Conservation (phyloP, 2,329 filamentous ascomycete species). For the Kalaharituber pfeilii region DNA sequence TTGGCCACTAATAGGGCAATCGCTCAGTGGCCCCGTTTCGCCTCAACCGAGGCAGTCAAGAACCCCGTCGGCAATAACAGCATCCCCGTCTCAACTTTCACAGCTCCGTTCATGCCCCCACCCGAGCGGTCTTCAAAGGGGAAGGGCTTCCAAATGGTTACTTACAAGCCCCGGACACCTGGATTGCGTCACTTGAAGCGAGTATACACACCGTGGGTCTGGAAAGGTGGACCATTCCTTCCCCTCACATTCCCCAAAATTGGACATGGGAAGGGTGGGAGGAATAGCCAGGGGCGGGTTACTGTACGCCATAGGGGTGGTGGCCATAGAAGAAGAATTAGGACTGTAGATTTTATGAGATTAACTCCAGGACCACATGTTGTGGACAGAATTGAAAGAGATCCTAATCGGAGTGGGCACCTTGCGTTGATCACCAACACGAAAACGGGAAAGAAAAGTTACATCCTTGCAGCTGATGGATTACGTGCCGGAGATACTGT, state of each 20-base stretch:
- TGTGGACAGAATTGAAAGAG: slow-evolving; percentile 91
- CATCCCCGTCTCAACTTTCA: not conserved
- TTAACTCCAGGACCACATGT: slow-evolving; percentile 61
- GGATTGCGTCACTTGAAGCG: slow-evolving; percentile 81
- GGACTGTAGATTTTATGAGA: slow-evolving; percentile 77
- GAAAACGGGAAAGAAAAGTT: slow-evolving; percentile 58
- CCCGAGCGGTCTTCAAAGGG: slow-evolving; percentile 3
- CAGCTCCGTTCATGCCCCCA: slow-evolving; percentile 4
- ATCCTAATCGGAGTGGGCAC: slow-evolving; percentile 81
- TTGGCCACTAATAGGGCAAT: not conserved
- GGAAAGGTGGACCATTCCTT: slow-evolving; percentile 74
- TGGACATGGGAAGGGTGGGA: slow-evolving; percentile 78
- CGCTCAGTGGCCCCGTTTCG: slow-evolving; percentile 36
- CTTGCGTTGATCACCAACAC: slow-evolving; percentile 71
- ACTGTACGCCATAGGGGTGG: slow-evolving; percentile 86
- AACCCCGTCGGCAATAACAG: not conserved
- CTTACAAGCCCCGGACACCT: slow-evolving; percentile 84
- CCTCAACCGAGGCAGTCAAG: slow-evolving; percentile 16
- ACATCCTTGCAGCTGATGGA: slow-evolving; percentile 90
- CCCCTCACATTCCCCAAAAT: slow-evolving; percentile 81
- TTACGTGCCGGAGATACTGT: slow-evolving; percentile 81
- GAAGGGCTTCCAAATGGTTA: slow-evolving; percentile 34
- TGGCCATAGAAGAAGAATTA: slow-evolving; percentile 78
- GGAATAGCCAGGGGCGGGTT: slow-evolving; percentile 71
- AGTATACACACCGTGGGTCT: slow-evolving; percentile 89